Conservation (phyloP, 139 green algal species). For the Raphidocelis subcapitata region DNA sequence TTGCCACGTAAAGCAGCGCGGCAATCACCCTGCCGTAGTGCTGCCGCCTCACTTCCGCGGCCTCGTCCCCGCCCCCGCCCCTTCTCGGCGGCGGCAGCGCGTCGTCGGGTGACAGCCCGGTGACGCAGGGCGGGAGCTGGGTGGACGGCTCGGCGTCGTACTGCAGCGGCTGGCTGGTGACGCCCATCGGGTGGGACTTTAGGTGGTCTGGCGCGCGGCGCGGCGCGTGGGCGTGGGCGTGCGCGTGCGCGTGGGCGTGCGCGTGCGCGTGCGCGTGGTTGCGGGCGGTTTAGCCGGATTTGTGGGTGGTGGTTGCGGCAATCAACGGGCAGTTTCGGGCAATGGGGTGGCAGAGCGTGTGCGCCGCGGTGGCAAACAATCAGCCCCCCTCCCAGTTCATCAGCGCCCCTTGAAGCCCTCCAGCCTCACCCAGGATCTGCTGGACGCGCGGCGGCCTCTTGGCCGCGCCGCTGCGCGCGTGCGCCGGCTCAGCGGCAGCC, state of each 20-base stretch:
- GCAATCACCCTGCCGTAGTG: slow-evolving; percentile 6
- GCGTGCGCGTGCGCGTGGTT: too few species aligned
- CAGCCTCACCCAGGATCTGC: too few species aligned
- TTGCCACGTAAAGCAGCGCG: slow-evolving; percentile 16
- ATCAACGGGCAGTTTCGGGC: too few species aligned
- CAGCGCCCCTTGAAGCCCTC: too few species aligned
- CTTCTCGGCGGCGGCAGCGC: slow-evolving; percentile 8
- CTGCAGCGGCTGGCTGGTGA: slow-evolving; percentile 16
- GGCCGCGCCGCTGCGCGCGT: neutral
- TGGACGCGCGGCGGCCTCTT: neutral
- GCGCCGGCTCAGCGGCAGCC: too few species aligned
- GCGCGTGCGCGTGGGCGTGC: too few species aligned
- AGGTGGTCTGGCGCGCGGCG: slow-evolving; percentile 8
- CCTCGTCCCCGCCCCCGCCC: neutral
- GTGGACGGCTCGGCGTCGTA: slow-evolving; percentile 21
- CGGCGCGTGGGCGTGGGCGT: too few species aligned
- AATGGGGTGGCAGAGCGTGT: too few species aligned
- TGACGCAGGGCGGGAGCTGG: slow-evolving; percentile 22
- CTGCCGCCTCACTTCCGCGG: neutral
- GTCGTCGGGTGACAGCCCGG: slow-evolving; percentile 27
- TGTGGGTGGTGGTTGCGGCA: too few species aligned
- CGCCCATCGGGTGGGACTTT: slow-evolving; percentile 11
- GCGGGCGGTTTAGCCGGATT: too few species aligned
- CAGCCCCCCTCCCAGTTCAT: too few species aligned
- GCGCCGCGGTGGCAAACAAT: too few species aligned